These are phyloP conservation scores for Amanita subjunquillea DNA, from an alignment of 768 basidiomycete genomes.

Conservation along the genomic window DNA sequence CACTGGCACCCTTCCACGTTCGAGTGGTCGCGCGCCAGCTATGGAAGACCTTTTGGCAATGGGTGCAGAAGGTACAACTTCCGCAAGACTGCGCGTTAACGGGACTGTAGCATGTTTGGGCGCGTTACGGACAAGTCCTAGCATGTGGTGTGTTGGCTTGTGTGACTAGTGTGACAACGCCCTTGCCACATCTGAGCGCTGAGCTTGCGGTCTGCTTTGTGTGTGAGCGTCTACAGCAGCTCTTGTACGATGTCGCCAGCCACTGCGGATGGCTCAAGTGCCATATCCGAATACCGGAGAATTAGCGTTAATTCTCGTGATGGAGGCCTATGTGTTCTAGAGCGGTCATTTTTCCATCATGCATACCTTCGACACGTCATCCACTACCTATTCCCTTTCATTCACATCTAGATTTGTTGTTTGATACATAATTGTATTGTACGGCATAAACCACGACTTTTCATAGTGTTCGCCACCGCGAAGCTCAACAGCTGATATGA, in stretches of 20 bases:
- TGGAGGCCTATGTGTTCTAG: conserved; percentile 2
- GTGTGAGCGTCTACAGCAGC: no score
- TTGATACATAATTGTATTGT: no score
- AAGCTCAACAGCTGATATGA: no score
- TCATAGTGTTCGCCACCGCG: no score
- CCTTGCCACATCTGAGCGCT: no score
- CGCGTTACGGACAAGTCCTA: conserved; percentile 2
- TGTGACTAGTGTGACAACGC: not conserved
- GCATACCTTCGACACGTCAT: no score
- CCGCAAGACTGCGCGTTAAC: conserved; percentile 6
- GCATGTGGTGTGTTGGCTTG: not conserved
- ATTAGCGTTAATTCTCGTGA: conserved; percentile 1
- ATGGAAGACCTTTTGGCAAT: not conserved
- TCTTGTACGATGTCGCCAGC: not conserved
- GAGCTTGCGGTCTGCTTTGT: no score
- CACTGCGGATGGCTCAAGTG: conserved; percentile 5
- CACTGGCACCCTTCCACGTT: conserved; percentile 22
- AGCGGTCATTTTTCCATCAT: no score
- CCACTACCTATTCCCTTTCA: no score
- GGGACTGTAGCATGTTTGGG: conserved; percentile 1
- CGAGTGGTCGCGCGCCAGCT: conserved; percentile 5
- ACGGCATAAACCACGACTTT: no score
- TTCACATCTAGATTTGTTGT: no score
- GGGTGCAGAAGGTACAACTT: conserved; percentile 2
- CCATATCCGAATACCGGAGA: conserved; percentile 3